Percentiles rank a stretch among this genome's conserved stretches.
Conservation (phyloP, 2,329 filamentous ascomycete genomes). For the Ophiocordyceps camponoti-floridani region DNA sequence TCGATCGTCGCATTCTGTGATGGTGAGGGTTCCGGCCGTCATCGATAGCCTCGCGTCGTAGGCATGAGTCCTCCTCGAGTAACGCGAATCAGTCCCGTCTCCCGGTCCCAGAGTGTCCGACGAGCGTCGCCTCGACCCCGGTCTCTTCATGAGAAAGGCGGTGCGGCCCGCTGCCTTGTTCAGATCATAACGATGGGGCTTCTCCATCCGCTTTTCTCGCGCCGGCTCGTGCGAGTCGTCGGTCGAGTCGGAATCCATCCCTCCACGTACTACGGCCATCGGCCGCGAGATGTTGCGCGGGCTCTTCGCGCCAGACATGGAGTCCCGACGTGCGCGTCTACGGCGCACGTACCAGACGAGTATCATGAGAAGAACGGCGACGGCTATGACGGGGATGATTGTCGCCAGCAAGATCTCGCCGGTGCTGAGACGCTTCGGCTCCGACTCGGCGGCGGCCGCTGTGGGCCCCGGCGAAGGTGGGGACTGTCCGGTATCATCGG, state of each 20-base stretch:
- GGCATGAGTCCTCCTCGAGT: conserved; percentile 2
- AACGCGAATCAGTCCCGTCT: conserved; percentile 8
- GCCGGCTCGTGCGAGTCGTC: neutral
- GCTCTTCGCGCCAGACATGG: conserved; percentile 10
- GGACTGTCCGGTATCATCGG: too few relatives aligned
- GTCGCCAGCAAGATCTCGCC: conserved; percentile 22
- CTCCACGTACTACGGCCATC: conserved; percentile 8
- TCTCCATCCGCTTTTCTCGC: neutral
- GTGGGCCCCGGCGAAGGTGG: conserved; percentile 4
- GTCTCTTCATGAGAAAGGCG: neutral
- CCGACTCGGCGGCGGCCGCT: conserved; percentile 3
- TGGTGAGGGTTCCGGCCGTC: conserved; percentile 6
- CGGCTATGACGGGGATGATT: conserved; percentile 22
- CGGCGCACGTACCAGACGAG: conserved; percentile 16
- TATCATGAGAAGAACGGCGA: conserved; percentile 15
- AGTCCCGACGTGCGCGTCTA: conserved; percentile 10
- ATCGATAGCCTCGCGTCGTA: conserved; percentile 6
- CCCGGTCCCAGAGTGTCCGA: conserved; percentile 11
- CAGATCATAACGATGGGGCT: neutral
- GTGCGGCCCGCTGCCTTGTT: conserved; percentile 5
- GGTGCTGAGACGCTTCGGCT: conserved; percentile 10
- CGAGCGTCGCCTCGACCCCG: conserved; percentile 6
- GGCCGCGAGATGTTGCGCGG: conserved; percentile 16
- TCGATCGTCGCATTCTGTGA: conserved; percentile 6
- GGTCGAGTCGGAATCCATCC: conserved; percentile 8